Base-by-base conservation (phyloP, 768 basidiomycete genomes). In the Suillus lakei region DNA sequence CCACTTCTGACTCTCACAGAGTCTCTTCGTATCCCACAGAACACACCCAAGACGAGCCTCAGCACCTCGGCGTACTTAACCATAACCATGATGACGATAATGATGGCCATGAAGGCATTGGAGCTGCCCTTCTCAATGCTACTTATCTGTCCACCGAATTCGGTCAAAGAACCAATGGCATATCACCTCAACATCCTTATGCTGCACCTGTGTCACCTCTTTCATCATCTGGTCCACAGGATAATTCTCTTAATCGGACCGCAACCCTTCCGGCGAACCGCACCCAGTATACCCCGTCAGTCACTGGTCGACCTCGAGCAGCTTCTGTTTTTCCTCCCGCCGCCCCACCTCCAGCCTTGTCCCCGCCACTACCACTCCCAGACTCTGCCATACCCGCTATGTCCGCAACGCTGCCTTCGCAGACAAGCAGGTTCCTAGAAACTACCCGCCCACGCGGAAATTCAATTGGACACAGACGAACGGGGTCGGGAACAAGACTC, bases 291-390 rank as follows among this genome's bases (percentile, higher is more conserved):
- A 71, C 72, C 51, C 51, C 71, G 21, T 55, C 62, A 10, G 58
- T 69, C 28, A 69, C 73, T 18, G 74, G 78, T 46, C 82, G 87
- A 65, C 82, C 88, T 43, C 77, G 85, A 63, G 84, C 89, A 63
- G 75, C 82, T 48, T 88, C 91, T 63, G 82, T 81, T 12, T 83
- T 92, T 43, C 89, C 89, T 6, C 89, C 89, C 13, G 83, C 86
- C 50, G 84, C 81, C 0, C 91, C 91, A 3, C 90, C 88, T 18
- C 91, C 91, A 36, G 79, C 82, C 21, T 80, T 82, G 55, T 83
- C 87, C 4, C 79, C 87, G 15, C 91, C 91, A 0, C 88, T 86
- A 0, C 86, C 90, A 1, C 76, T 77, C 54, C 87, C 89, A 30
- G 74, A 78, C 73, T 44, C 66, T 74, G 67, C 72, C 30, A 55